phyloP scores from a whole-genome alignment of 352 stramenopile genomes.

The Globisporangium cystogenes region DNA sequence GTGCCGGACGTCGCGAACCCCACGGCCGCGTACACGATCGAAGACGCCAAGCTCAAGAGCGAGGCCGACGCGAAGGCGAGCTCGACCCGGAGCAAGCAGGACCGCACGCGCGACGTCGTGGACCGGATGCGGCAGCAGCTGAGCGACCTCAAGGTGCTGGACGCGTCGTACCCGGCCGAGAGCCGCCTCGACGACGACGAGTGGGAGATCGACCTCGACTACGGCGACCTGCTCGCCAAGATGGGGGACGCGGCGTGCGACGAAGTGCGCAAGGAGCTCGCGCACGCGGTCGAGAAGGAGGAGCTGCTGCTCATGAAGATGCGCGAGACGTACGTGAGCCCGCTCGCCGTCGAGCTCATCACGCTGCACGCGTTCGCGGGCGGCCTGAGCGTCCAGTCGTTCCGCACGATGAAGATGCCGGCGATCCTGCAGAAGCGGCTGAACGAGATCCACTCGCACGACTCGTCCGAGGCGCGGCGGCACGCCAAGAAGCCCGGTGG shows the following conservation, averaged over 20 bases:
- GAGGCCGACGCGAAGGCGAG: conserved; percentile 75
- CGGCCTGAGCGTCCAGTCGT: conserved; percentile 62
- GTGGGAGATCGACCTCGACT: conserved; percentile 88
- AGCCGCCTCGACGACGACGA: conserved; percentile 61
- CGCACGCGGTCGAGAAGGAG: conserved; percentile 72
- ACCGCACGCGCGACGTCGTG: conserved; percentile 85
- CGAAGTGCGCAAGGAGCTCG: conserved; percentile 83
- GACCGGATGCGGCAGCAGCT: conserved; percentile 79
- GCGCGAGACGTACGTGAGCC: conserved; percentile 64
- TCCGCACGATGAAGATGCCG: conserved; percentile 79
- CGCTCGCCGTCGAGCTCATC: conserved; percentile 68
- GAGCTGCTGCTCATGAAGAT: conserved; percentile 86
- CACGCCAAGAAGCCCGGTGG: conserved; percentile 11
- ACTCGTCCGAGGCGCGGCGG: conserved; percentile 11
- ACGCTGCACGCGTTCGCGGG: conserved; percentile 68
- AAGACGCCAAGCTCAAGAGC: conserved; percentile 89
- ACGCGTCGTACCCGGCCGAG: conserved; percentile 45
- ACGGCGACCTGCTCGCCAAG: conserved; percentile 56
- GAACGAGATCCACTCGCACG: conserved; percentile 55
- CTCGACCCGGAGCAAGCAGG: conserved; percentile 71
- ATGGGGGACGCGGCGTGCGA: conserved; percentile 79
- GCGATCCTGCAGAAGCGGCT: conserved; percentile 55
- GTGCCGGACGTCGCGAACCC: conserved; percentile 68
- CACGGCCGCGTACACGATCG: conserved; percentile 85
- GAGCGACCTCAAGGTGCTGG: conserved; percentile 48